phyloP scores from a whole-genome alignment of 257 asterid species.

The Craterostigma plantagineum region DNA sequence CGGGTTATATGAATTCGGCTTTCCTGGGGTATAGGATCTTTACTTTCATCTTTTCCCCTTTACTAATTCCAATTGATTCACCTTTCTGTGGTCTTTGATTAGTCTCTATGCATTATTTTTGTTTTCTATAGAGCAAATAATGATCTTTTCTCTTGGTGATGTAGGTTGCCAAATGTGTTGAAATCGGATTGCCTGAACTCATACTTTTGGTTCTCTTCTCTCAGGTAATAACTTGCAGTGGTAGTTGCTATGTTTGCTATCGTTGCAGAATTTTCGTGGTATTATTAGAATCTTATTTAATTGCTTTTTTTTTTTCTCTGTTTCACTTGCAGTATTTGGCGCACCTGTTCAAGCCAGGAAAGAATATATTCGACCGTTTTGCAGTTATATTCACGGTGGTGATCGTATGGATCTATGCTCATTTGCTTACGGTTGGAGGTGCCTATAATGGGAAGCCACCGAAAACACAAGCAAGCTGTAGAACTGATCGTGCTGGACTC shows the following conservation, averaged over 20 bases:
- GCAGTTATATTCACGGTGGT: constrained; percentile 67
- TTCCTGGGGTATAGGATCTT: constrained; percentile 3
- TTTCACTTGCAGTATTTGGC: constrained; percentile 50
- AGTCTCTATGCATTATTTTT: not conserved
- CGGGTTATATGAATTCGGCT: constrained; percentile 2
- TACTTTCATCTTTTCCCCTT: not conserved
- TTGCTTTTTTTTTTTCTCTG: constrained; percentile 2
- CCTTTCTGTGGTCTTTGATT: not conserved
- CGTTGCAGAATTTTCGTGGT: not conserved
- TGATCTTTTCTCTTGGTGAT: not conserved
- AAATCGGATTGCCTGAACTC: constrained; percentile 58
- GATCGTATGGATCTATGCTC: constrained; percentile 84
- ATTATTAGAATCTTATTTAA: not conserved
- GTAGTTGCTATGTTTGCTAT: not conserved
- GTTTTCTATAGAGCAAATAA: not conserved
- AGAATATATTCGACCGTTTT: constrained; percentile 62
- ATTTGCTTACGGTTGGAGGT: constrained; percentile 81
- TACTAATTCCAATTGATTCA: not conserved
- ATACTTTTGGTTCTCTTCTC: constrained; percentile 37
- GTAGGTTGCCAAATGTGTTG: constrained; percentile 68
- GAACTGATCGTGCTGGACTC: constrained; percentile 91
- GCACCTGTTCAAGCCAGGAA: constrained; percentile 42
- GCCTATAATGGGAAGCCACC: constrained; percentile 69
- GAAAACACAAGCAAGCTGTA: constrained; percentile 72
- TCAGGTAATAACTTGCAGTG: constrained; percentile 23